Base-by-base conservation (phyloP, 495 filamentous ascomycete species). In the Penicillium chermesinum region DNA sequence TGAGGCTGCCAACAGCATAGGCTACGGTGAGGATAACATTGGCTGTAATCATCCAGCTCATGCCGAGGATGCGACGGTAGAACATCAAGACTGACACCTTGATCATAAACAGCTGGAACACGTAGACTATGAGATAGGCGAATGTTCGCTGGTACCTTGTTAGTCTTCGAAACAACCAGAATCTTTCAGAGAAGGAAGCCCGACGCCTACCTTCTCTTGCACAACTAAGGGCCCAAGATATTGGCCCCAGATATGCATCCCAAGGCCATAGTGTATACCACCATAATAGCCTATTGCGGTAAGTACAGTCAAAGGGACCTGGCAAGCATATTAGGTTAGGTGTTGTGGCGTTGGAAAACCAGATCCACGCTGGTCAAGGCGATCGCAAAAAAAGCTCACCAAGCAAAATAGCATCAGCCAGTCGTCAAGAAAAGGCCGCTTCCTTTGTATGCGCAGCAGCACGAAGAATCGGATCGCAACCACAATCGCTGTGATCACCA, bases 21-120 rank as follows among this genome's bases (percentile, higher is more conserved):
- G 32, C 34, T 1, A n/a, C 18, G 2, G 42, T 50, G 3, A 56
- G 41, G 3, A 46, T 18, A 0, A 59, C 18, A 27, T 43, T 40
- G 5, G 36, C 13, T 49, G 42, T 50, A 0, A 50, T 56, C 18
- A 25, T 36, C 44, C 38, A 51, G 19, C 36, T 54, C 39, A 46
- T 51, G 13, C 51, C 51, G 9, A 61, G 54, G 33, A 61, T 50
- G 10, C 58, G 58, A n/a, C 58, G 51, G 13, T 61, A 61, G 45
- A 61, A 61, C 33, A 52, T 41, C 5, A 61, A 16, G 8, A 61
- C 50, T 0, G 54, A 61, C 2, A 49, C n/a, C 44, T 57, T 57
- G 38, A 57, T 57, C 1, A 58, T 14, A 30, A 49, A 50, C 0
- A 61, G 27, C 16, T 54, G 38, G 38, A 49, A 51, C 9, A 60